Percentiles rank a stretch among this genome's conserved stretches.
phyloP scores from a whole-genome alignment of 805 yeast genomes.

The Jamesozyma hellenica region DNA sequence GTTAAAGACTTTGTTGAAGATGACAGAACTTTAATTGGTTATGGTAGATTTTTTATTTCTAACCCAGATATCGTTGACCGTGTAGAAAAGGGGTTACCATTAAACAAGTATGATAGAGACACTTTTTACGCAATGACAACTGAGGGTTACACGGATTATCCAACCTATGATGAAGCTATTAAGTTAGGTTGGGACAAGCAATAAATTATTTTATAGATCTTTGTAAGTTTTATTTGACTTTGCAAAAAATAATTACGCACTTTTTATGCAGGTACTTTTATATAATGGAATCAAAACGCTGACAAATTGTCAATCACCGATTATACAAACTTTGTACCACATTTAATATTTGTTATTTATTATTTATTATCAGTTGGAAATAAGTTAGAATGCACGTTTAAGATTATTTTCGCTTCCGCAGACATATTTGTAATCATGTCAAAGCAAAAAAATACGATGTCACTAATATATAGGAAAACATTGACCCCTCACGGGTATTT shows the following conservation, averaged over 20 bases:
- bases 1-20: slow-evolving; percentile 27
- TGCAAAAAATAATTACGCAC: neutral
- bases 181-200: slow-evolving; percentile 10
- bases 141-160: slow-evolving; percentile 38
- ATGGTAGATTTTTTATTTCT: slow-evolving; percentile 41
- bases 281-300: too few relatives aligned
- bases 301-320: too few relatives aligned
- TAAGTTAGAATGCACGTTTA: too few relatives aligned
- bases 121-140: slow-evolving; percentile 35
- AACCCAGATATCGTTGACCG: slow-evolving; percentile 46
- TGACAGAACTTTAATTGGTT: slow-evolving; percentile 35
- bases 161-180: slow-evolving; percentile 25
- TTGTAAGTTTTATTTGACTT: slow-evolving; percentile 7
- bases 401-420: too few relatives aligned
- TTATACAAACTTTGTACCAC: too few relatives aligned
- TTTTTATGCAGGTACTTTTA: neutral
- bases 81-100: slow-evolving; percentile 31
- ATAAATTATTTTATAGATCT: slow-evolving; percentile 1
- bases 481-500: too few relatives aligned
- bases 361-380: too few relatives aligned
- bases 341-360: too few relatives aligned
- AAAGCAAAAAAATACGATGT: too few relatives aligned
- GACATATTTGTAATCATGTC: too few relatives aligned
- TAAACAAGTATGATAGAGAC: slow-evolving; percentile 37
- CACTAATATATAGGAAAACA: too few relatives aligned